Evolutionary conservation across 495 filamentous ascomycete genomes (phyloP).

Genomic region (Ramalina peruviana): DNA sequence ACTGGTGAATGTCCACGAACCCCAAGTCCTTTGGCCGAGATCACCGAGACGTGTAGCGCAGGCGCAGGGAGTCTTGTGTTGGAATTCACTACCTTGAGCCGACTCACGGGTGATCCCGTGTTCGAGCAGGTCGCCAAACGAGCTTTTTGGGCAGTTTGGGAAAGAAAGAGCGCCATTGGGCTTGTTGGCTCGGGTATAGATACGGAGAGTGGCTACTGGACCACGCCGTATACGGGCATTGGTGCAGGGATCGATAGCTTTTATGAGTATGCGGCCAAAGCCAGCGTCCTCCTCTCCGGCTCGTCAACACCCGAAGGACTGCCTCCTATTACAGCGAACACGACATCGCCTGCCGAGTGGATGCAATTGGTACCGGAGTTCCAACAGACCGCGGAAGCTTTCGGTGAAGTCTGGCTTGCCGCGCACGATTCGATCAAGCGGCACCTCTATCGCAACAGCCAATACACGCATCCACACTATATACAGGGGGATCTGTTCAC

Average conservation of each 20-base stretch:
- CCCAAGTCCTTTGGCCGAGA: constrained; percentile 40
- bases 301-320: not conserved
- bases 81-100: constrained; percentile 81
- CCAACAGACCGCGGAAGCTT: constrained; percentile 60
- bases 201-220: constrained; percentile 82
- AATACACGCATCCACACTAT: constrained; percentile 78
- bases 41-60: constrained; percentile 92
- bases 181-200: constrained; percentile 89
- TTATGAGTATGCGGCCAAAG: constrained; percentile 94
- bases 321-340: constrained; percentile 22
- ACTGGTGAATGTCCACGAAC: constrained; percentile 25
- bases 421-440: constrained; percentile 75
- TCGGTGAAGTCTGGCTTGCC: constrained; percentile 72
- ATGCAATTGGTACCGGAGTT: constrained; percentile 24
- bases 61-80: constrained; percentile 88
- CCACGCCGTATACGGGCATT: constrained; percentile 74
- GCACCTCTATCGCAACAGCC: constrained; percentile 53
- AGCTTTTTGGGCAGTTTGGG: constrained; percentile 93
- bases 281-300: constrained; percentile 75
- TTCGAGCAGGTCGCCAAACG: constrained; percentile 82
- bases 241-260: constrained; percentile 95
- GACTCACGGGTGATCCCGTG: constrained; percentile 70
- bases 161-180: constrained; percentile 66
- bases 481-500: constrained; percentile 80
- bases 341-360: not conserved